A percentile compares a stretch with the other conserved stretches of the same genome.
Evolutionary conservation across 768 basidiomycete genomes (phyloP).

Genomic region (Xanthoconium purpureum): DNA sequence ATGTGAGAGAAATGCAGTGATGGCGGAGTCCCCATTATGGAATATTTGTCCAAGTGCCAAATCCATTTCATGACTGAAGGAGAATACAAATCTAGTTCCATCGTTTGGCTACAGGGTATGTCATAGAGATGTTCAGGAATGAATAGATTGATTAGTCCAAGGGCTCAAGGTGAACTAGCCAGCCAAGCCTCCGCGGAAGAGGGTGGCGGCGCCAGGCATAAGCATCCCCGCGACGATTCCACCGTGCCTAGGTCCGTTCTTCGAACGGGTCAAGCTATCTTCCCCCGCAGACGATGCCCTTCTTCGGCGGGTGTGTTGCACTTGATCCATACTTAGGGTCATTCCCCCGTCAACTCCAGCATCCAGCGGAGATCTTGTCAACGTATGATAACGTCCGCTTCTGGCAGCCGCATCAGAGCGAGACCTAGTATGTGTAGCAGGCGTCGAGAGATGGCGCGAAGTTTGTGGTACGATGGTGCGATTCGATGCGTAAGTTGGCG

Average conservation of each 20-base stretch:
- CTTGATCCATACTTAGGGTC: slow-evolving; percentile 3
- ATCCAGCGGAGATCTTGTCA: slow-evolving; percentile 12
- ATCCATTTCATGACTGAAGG: neutral
- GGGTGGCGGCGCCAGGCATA: neutral
- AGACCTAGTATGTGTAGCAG: slow-evolving; percentile 18
- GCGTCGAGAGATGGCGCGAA: neutral
- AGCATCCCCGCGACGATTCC: neutral
- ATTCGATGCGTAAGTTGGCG: slow-evolving; percentile 30
- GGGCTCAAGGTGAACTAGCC: neutral
- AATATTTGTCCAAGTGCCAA: neutral
- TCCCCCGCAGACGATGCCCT: slow-evolving; percentile 51
- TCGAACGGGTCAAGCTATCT: slow-evolving; percentile 14
- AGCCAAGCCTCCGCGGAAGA: neutral
- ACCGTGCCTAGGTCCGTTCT: neutral
- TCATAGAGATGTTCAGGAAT: neutral
- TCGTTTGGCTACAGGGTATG: neutral
- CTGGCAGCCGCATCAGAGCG: slow-evolving; percentile 23
- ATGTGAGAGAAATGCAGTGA: neutral
- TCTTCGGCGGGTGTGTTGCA: slow-evolving; percentile 32
- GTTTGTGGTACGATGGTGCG: neutral
- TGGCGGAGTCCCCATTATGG: slow-evolving; percentile 3
- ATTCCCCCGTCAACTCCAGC: neutral
- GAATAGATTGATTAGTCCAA: neutral
- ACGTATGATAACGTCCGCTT: slow-evolving; percentile 7
- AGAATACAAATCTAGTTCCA: slow-evolving; percentile 2